These are phyloP conservation scores for Xylaria sp. DNA, from an alignment of 2,329 filamentous ascomycete species.

Conservation along the genomic window DNA sequence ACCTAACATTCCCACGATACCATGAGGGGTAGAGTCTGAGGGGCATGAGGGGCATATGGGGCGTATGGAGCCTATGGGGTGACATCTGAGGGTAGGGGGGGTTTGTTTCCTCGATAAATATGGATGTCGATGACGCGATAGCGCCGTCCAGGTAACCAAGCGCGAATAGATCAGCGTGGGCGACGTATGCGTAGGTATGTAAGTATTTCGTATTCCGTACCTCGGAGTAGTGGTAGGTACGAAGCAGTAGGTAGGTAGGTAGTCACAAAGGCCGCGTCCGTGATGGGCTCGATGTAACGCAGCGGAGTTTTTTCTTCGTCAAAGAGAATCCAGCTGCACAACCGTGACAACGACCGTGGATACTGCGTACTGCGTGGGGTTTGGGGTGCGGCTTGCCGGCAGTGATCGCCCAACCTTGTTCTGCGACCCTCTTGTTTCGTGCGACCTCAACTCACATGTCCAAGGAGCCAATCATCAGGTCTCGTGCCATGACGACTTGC, in stretches of 20 bases:
- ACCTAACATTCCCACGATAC: not conserved
- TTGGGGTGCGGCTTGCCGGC: slow-evolving; percentile 26
- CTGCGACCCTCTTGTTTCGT: slow-evolving; percentile 11
- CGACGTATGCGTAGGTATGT: not conserved
- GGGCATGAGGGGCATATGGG: slow-evolving; percentile 5
- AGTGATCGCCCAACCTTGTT: slow-evolving; percentile 24
- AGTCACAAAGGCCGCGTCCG: slow-evolving; percentile 16
- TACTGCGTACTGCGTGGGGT: slow-evolving; percentile 11
- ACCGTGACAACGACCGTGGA: slow-evolving; percentile 13
- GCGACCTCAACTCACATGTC: slow-evolving; percentile 20
- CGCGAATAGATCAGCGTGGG: slow-evolving; percentile 10
- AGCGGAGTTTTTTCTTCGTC: slow-evolving; percentile 15
- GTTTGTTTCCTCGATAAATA: slow-evolving; percentile 4
- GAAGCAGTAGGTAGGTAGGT: not conserved
- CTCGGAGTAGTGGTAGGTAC: too few relatives aligned
- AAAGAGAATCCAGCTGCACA: slow-evolving; percentile 19
- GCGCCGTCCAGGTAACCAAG: slow-evolving; percentile 6
- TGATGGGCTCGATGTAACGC: slow-evolving; percentile 28
- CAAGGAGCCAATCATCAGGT: slow-evolving; percentile 26
- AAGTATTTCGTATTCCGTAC: too few relatives aligned
- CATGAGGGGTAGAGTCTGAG: slow-evolving; percentile 3
- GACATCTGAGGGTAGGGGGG: slow-evolving; percentile 5
- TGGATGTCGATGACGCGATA: not conserved
- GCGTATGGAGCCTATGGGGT: not conserved
- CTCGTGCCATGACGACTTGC: slow-evolving; percentile 18